Evolutionary conservation across 495 filamentous ascomycete species (phyloP).

Genomic region (Tuber brumale): DNA sequence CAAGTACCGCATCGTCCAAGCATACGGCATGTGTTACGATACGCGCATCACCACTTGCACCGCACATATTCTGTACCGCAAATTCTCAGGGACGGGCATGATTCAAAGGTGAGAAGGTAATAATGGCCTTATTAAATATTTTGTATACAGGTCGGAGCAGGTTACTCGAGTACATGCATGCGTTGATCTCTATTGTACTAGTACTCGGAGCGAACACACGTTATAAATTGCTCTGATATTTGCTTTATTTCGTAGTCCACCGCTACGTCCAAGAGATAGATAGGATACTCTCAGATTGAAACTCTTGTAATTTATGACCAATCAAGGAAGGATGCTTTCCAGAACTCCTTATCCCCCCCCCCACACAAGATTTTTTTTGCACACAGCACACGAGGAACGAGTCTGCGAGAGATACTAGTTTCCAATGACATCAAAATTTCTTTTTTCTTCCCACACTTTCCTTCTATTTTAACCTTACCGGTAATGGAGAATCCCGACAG

Average conservation of each 20-base stretch:
- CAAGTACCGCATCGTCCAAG: background rate
- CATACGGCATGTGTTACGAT: background rate
- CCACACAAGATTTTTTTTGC: too few species aligned
- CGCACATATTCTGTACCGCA: background rate
- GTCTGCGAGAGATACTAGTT: background rate
- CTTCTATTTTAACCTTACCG: background rate
- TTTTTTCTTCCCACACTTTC: background rate
- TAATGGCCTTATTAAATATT: background rate
- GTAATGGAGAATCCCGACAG: background rate
- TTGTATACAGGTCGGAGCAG: background rate
- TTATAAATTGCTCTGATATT: background rate
- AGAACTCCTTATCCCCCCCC: too few species aligned
- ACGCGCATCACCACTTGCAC: background rate
- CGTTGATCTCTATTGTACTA: too few species aligned
- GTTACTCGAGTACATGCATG: background rate
- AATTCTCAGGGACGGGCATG: background rate
- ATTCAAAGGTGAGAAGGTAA: background rate
- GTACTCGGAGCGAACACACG: too few species aligned
- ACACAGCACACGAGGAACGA: too few species aligned
- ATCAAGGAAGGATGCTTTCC: too few species aligned
- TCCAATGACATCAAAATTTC: background rate
- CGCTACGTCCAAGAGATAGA: too few species aligned
- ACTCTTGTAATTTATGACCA: too few species aligned
- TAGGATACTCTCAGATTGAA: too few species aligned
- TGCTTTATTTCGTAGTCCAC: background rate